A percentile compares a stretch with the other conserved stretches of the same genome.
phyloP scores from a whole-genome alignment of 257 asterid genomes.

The Parsonsia alboflavescens region DNA sequence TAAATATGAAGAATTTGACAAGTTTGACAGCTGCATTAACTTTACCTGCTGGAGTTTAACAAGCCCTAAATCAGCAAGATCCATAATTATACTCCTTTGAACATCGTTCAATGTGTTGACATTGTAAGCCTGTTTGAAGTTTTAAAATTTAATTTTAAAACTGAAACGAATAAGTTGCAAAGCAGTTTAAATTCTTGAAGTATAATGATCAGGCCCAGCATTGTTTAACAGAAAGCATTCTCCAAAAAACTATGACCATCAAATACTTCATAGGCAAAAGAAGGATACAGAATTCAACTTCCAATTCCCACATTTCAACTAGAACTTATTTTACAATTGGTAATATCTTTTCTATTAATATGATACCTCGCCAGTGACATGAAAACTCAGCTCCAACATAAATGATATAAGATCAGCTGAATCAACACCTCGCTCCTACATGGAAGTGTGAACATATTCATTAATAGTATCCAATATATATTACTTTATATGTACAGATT shows the following conservation, averaged over 20 bases:
- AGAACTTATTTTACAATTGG: not conserved
- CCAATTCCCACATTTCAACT: not conserved
- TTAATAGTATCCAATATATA: not conserved
- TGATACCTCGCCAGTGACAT: constrained; percentile 86
- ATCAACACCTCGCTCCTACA: constrained; percentile 91
- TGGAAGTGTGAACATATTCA: constrained; percentile 4
- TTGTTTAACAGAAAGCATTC: not conserved
- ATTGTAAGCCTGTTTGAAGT: constrained; percentile 73
- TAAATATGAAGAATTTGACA: not conserved
- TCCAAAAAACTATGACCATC: not conserved
- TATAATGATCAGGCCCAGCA: not conserved
- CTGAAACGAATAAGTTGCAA: constrained; percentile 2
- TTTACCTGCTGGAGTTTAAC: constrained; percentile 94
- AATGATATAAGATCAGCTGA: constrained; percentile 92
- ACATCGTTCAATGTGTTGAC: constrained; percentile 64
- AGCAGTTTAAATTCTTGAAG: not conserved
- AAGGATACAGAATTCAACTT: not conserved
- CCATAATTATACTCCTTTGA: constrained; percentile 66
- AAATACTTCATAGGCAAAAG: not conserved
- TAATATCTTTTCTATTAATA: not conserved
- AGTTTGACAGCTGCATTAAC: not conserved
- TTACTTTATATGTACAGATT: not conserved
- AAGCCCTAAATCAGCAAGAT: constrained; percentile 88
- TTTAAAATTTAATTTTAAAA: constrained; percentile 16
- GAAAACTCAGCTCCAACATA: constrained; percentile 94